Evolutionary conservation across 2,329 filamentous ascomycete genomes (phyloP).

Genomic region (Aureobasidium sp.): DNA sequence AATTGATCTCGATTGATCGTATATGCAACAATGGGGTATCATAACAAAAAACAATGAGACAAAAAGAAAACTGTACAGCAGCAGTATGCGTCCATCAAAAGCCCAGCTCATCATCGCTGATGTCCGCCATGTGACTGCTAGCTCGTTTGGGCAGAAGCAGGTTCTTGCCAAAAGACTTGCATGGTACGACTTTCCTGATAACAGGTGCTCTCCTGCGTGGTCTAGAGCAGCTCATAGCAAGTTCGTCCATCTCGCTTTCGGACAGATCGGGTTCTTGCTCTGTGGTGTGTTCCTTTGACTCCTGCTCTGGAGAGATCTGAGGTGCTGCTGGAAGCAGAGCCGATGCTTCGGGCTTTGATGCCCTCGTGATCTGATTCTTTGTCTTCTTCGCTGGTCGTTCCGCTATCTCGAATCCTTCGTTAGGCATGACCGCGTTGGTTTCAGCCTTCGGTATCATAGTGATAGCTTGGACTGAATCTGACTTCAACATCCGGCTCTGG

Average conservation of each 20-base stretch:
- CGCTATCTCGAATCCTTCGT: neutral
- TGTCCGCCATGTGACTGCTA: neutral
- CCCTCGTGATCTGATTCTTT: neutral
- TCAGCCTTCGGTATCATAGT: no score
- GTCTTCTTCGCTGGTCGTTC: neutral
- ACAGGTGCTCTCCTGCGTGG: no score
- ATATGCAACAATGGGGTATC: neutral
- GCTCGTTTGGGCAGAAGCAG: neutral
- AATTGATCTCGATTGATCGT: neutral
- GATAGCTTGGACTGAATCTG: no score
- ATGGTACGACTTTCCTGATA: neutral
- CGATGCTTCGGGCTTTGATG: no score
- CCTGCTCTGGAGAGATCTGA: neutral
- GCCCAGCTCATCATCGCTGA: slow-evolving; percentile 5
- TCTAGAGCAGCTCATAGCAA: slow-evolving; percentile 11
- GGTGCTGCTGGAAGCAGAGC: neutral
- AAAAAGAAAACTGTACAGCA: neutral
- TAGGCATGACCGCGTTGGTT: no score
- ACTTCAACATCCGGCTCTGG: no score
- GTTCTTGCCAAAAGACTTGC: neutral
- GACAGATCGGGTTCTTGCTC: neutral
- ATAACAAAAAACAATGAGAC: no score
- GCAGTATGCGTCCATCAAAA: neutral
- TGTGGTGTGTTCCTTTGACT: no score
- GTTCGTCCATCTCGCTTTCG: slow-evolving; percentile 4